These are phyloP conservation scores for Neonectria ditissima DNA, from an alignment of 2,329 filamentous ascomycete species.

Conservation along the genomic window DNA sequence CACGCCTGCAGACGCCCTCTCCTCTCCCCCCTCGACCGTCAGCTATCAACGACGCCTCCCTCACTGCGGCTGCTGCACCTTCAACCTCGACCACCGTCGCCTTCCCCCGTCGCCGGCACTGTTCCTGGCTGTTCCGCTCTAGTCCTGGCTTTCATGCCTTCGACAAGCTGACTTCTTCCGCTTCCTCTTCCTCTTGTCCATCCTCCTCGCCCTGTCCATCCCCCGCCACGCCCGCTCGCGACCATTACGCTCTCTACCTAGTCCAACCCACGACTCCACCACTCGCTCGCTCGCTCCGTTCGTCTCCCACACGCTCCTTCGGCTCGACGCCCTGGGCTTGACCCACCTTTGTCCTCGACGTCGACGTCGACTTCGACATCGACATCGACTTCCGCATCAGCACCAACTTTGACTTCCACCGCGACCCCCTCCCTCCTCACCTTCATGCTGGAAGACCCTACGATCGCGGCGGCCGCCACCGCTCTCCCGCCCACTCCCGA, in stretches of 20 bases:
- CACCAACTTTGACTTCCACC: constrained; percentile 14
- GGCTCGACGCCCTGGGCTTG: constrained; percentile 25
- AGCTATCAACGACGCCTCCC: constrained; percentile 12
- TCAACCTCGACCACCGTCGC: constrained; percentile 11
- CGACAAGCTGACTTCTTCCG: constrained; percentile 37
- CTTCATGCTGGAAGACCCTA: constrained; percentile 60
- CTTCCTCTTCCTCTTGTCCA: constrained; percentile 19
- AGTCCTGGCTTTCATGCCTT: constrained; percentile 42
- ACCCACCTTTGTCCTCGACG: constrained; percentile 12
- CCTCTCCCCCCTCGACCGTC: constrained; percentile 5
- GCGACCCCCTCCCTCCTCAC: constrained; percentile 27
- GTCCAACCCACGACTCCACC: constrained; percentile 14
- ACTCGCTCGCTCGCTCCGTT: constrained; percentile 29
- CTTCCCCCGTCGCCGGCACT: constrained; percentile 10
- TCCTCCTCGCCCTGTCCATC: constrained; percentile 26
- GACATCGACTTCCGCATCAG: constrained; percentile 7
- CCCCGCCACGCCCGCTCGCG: constrained; percentile 17
- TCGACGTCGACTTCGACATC: constrained; percentile 4
- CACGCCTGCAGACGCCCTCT: background rate
- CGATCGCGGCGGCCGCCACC: constrained; percentile 41
- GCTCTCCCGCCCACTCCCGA: constrained; percentile 35
- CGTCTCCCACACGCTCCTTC: constrained; percentile 34
- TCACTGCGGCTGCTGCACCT: constrained; percentile 8
- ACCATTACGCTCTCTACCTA: constrained; percentile 41
- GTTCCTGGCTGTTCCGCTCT: constrained; percentile 22